A percentile compares a stretch with the other conserved stretches of the same genome.
Evolutionary conservation across 176 grass and related monocot genomes (phyloP).

Genomic region (Oryza nivara): DNA sequence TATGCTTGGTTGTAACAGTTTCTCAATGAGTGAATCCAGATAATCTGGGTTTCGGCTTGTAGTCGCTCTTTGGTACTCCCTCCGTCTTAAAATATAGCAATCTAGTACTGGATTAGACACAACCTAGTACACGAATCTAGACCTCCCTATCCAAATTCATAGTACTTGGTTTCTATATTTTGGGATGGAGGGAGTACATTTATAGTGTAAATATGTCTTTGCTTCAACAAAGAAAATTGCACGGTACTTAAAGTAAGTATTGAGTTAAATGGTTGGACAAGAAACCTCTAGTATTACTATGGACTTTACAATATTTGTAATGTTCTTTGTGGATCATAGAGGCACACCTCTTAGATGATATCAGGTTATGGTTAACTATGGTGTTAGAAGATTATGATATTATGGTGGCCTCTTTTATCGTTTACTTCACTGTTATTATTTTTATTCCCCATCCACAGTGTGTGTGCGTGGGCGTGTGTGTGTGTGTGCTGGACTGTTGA

Average conservation of each 20-base stretch:
- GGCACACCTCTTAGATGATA: background rate
- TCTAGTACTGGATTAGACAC: too few species aligned
- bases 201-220: background rate
- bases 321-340: background rate
- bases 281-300: background rate
- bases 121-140: too few species aligned
- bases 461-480: background rate
- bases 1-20: background rate
- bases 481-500: background rate
- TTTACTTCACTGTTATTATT: too few species aligned
- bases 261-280: conserved; percentile 12
- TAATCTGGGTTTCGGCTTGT: background rate
- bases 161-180: too few species aligned
- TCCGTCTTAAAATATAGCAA: too few species aligned
- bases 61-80: background rate
- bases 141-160: too few species aligned
- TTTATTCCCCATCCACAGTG: too few species aligned
- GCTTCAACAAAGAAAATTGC: background rate
- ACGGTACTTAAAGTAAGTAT: background rate
- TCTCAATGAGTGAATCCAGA: background rate
- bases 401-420: too few species aligned
- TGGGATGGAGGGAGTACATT: background rate
- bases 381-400: too few species aligned
- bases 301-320: background rate
- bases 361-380: background rate